Base-by-base conservation (phyloP, 495 filamentous ascomycete genomes). In the Penicillium manginii region DNA sequence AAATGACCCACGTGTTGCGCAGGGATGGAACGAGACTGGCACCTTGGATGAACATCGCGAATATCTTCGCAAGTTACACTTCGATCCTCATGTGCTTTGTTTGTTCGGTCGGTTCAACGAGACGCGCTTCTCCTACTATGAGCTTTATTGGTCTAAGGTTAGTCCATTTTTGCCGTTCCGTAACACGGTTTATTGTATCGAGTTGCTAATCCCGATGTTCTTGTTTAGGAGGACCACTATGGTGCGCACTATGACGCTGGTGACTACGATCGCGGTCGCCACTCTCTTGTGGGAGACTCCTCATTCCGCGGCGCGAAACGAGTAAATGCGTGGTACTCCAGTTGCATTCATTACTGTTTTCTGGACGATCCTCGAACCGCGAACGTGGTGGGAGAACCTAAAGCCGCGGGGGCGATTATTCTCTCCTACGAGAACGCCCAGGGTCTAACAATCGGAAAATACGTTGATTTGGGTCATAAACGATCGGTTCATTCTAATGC, bases 111-210 rank as follows among this genome's bases (percentile, higher is more conserved):
- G 80, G 1, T 90, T 88, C 55, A 77, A 88, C 26, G 84, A 85
- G 18, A 76, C 71, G 29, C 73, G 68, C 7, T 90, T 90, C 67
- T 83, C 86, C 0, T 89, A 89, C 58, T 89, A 85, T 63, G 87
- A 90, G 71, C 72, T 88, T 2, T 90, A 90, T 67, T 90, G 87
- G 87, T 84, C 81, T 17, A 87, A 88, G 81, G 86, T 86, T 73
- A 42, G 66, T 37, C 4, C 15, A 14, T 1, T 15, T 37, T 37
- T 4, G 35, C 15, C 12, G 35, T 14, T 48, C 15, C 7, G 21
- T 52, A 31, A 5, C 11, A 6, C 18, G 7, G 2, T 42, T n/a
- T 10, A 32, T 35, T 10, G 2, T 6, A 50, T 15, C 14, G 1
- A 21, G 33, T 50, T 47, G 45, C 18, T 47, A n/a, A 26, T 15